A percentile compares a stretch with the other conserved stretches of the same genome.
These are phyloP conservation scores for Pseudopediastrum boryanum DNA, from an alignment of 139 green algal species.

Conservation along the genomic window DNA sequence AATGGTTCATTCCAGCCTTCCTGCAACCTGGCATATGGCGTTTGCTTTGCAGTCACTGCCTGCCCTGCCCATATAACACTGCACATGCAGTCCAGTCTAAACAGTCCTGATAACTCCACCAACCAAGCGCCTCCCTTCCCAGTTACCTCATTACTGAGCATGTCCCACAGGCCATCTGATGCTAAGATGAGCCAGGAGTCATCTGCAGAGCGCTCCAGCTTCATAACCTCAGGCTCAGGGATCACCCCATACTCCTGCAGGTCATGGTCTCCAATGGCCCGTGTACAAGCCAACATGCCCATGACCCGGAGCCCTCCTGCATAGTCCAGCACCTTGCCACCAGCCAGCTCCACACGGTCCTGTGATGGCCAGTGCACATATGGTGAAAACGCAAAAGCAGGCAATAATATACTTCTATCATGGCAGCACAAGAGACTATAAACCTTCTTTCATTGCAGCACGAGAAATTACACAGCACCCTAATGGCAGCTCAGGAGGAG, in stretches of 20 bases:
- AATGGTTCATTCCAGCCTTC: background rate
- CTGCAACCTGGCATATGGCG: background rate
- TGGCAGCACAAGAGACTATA: background rate
- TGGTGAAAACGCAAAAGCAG: background rate
- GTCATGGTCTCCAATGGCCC: constrained; percentile 68
- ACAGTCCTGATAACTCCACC: background rate
- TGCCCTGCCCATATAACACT: background rate
- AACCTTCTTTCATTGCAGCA: background rate
- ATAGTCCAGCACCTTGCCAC: constrained; percentile 52
- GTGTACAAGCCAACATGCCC: constrained; percentile 68
- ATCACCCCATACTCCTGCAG: constrained; percentile 66
- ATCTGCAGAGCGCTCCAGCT: background rate
- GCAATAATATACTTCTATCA: background rate
- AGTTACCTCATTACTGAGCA: constrained; percentile 33
- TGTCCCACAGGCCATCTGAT: constrained; percentile 70
- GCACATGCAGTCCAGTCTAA: background rate
- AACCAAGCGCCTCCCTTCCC: background rate
- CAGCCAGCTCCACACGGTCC: constrained; percentile 50
- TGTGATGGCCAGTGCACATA: background rate
- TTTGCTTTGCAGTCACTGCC: background rate
- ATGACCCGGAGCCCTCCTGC: constrained; percentile 58
- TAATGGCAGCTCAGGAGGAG: too few relatives aligned
- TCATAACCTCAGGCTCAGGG: constrained; percentile 45
- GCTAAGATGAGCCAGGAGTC: constrained; percentile 47
- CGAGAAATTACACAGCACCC: background rate